Evolutionary conservation across 768 basidiomycete species (phyloP).

Genomic region (Leucogyrophana mollusca): DNA sequence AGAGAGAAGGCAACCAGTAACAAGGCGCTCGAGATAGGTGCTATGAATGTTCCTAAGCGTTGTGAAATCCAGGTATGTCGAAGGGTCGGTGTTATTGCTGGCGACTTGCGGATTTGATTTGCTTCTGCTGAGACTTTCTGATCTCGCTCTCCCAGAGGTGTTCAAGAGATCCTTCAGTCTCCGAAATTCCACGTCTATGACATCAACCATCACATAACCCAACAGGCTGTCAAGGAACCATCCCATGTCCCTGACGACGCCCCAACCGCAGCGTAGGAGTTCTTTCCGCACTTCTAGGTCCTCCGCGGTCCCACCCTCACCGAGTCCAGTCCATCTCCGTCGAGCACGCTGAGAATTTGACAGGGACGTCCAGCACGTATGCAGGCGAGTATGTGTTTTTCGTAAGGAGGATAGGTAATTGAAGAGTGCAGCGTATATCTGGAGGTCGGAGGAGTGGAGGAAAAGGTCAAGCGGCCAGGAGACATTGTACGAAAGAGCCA

Average conservation of each 20-base stretch:
- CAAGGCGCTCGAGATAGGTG: slow-evolving; percentile 74
- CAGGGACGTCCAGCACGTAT: slow-evolving; percentile 80
- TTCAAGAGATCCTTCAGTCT: slow-evolving; percentile 62
- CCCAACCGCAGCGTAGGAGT: slow-evolving; percentile 82
- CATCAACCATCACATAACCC: slow-evolving; percentile 88
- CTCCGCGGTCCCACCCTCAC: slow-evolving; percentile 79
- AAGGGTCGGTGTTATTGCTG: slow-evolving; percentile 9
- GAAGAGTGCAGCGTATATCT: slow-evolving; percentile 74
- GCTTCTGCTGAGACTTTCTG: slow-evolving; percentile 15
- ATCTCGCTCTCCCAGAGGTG: slow-evolving; percentile 19
- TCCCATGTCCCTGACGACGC: slow-evolving; percentile 81
- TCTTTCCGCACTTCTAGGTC: slow-evolving; percentile 63
- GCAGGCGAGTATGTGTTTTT: slow-evolving; percentile 78
- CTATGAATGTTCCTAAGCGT: slow-evolving; percentile 81
- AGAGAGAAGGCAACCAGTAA: slow-evolving; percentile 77
- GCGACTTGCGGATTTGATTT: slow-evolving; percentile 5
- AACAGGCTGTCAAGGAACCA: slow-evolving; percentile 88
- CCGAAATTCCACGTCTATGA: slow-evolving; percentile 81
- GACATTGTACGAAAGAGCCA: slow-evolving; percentile 67
- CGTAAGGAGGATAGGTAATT: slow-evolving; percentile 81
- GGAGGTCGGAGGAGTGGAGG: slow-evolving; percentile 71
- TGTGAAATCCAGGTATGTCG: slow-evolving; percentile 72
- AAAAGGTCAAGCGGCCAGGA: slow-evolving; percentile 91
- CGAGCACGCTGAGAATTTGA: slow-evolving; percentile 85
- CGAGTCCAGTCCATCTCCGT: slow-evolving; percentile 81